A percentile compares a stretch with the other conserved stretches of the same genome.
Evolutionary conservation across 2,329 filamentous ascomycete species (phyloP).

Genomic region (Kalaharituber pfeilii): DNA sequence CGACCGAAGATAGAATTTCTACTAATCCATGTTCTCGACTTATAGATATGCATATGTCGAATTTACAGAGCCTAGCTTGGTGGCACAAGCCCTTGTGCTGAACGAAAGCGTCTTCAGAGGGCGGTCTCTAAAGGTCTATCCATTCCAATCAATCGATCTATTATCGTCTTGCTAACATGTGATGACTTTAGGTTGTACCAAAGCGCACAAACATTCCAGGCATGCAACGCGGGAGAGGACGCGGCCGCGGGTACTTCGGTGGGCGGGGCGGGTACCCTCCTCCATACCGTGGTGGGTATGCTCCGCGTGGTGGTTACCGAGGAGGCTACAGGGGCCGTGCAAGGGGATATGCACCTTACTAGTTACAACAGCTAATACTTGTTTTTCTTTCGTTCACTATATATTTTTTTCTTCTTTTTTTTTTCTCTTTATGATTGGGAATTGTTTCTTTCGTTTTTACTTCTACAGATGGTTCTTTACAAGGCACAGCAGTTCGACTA

Average conservation of each 20-base stretch:
- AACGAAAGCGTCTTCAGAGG: conserved; percentile 95
- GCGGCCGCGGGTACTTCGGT: conserved; percentile 31
- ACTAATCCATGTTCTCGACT: too few species aligned
- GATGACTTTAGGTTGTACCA: conserved; percentile 46
- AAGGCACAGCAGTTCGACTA: too few species aligned
- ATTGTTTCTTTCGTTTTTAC: too few species aligned
- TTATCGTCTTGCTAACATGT: conserved; percentile 5
- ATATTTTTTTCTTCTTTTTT: too few species aligned
- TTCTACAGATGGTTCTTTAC: too few species aligned
- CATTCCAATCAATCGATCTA: background rate
- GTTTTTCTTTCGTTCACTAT: too few species aligned
- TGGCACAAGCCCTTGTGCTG: conserved; percentile 80
- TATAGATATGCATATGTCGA: conserved; percentile 93
- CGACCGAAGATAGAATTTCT: background rate
- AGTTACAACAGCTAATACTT: too few species aligned
- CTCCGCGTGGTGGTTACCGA: conserved; percentile 36
- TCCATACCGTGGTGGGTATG: conserved; percentile 32
- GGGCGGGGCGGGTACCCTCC: conserved; percentile 33
- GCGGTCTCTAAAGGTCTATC: conserved; percentile 73
- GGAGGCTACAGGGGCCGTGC: conserved; percentile 41
- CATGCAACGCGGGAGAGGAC: conserved; percentile 65
- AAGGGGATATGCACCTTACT: conserved; percentile 49
- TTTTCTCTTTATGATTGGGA: too few species aligned
- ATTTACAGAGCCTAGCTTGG: conserved; percentile 83
- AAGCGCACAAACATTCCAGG: conserved; percentile 95